Conservation (phyloP, 2,329 filamentous ascomycete genomes). For the Xylaria sp. region DNA sequence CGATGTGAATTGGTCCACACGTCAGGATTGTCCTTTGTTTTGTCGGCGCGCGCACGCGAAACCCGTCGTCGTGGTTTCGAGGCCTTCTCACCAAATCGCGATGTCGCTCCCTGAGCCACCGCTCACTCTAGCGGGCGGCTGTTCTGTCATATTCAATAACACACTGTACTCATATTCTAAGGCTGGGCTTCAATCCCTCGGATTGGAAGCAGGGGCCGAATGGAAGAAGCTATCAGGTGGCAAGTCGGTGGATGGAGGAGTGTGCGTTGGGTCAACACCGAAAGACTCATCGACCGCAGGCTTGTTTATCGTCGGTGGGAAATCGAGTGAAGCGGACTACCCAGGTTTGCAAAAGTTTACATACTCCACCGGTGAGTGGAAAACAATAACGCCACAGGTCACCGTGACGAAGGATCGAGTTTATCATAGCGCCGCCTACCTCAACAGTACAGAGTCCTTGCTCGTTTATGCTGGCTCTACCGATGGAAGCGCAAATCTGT, state of each 20-base stretch:
- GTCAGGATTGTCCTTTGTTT: slow-evolving; percentile 34
- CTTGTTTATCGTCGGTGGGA: slow-evolving; percentile 86
- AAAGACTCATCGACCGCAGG: slow-evolving; percentile 68
- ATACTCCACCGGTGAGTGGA: slow-evolving; percentile 65
- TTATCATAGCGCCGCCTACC: slow-evolving; percentile 80
- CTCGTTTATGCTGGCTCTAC: slow-evolving; percentile 83
- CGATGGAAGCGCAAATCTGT: slow-evolving; percentile 66
- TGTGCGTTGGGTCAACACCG: slow-evolving; percentile 78
- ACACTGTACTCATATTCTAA: slow-evolving; percentile 86
- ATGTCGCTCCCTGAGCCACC: slow-evolving; percentile 81
- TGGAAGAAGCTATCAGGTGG: slow-evolving; percentile 77
- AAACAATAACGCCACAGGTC: slow-evolving; percentile 56
- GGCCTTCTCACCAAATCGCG: slow-evolving; percentile 40
- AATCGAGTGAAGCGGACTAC: slow-evolving; percentile 66
- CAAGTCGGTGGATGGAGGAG: slow-evolving; percentile 76
- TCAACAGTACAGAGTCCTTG: slow-evolving; percentile 76
- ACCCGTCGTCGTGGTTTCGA: slow-evolving; percentile 17
- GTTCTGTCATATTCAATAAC: slow-evolving; percentile 82
- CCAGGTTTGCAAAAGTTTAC: slow-evolving; percentile 78
- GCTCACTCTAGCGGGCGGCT: slow-evolving; percentile 78
- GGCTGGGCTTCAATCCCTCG: slow-evolving; percentile 78
- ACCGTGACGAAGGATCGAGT: slow-evolving; percentile 74
- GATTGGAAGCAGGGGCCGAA: slow-evolving; percentile 73
- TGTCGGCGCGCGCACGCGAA: slow-evolving; percentile 21
- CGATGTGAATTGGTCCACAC: slow-evolving; percentile 38